phyloP scores from a whole-genome alignment of 768 basidiomycete species.

The Clitopilus passeckerianus region DNA sequence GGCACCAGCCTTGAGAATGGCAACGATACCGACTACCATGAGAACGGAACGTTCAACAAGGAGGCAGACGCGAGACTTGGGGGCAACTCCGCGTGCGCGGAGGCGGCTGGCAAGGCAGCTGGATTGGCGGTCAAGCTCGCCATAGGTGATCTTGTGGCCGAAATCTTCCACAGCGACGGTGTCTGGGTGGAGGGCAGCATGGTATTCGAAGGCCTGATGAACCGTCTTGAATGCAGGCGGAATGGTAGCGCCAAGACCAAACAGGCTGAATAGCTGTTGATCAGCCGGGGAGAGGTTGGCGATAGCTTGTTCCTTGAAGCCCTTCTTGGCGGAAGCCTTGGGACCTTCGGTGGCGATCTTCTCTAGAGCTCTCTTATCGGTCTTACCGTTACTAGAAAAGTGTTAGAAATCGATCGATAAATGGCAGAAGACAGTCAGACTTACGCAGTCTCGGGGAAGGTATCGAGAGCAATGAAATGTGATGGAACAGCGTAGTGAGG shows the following conservation, averaged over 20 bases:
- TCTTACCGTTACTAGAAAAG: constrained; percentile 33
- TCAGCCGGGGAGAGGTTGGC: constrained; percentile 31
- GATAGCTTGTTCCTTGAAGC: not conserved
- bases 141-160: constrained; percentile 41
- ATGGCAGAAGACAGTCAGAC: constrained; percentile 9
- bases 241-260: constrained; percentile 35
- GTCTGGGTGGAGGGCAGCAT: constrained; percentile 34
- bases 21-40: constrained; percentile 50
- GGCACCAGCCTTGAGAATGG: constrained; percentile 52
- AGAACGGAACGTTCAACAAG: constrained; percentile 48
- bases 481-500: constrained; percentile 58
- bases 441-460: constrained; percentile 42
- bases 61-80: constrained; percentile 47
- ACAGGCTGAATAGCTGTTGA: constrained; percentile 36
- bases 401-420: constrained; percentile 32
- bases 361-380: constrained; percentile 40
- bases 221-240: constrained; percentile 40
- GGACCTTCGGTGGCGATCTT: constrained; percentile 24
- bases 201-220: constrained; percentile 49
- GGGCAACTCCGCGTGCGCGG: constrained; percentile 33
- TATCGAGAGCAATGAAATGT: constrained; percentile 33
- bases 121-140: constrained; percentile 40
- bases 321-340: not conserved
- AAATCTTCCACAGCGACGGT: constrained; percentile 47
- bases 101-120: constrained; percentile 41